These are phyloP conservation scores for Aspergillus sp. DNA, from an alignment of 2,329 filamentous ascomycete species.

Conservation along the genomic window DNA sequence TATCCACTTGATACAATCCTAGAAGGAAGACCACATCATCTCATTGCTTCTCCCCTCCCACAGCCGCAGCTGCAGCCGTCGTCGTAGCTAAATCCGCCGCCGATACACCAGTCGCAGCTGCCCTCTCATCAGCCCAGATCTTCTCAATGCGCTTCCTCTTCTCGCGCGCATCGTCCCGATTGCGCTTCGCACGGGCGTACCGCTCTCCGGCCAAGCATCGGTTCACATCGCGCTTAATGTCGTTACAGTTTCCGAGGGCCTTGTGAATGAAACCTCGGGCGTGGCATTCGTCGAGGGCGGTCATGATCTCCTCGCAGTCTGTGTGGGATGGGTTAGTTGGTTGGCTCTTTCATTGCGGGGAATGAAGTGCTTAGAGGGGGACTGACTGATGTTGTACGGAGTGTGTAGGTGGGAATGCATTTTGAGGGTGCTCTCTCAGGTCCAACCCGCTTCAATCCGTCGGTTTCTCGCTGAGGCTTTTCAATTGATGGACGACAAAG, in stretches of 20 bases:
- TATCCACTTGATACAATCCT: conserved; percentile 1
- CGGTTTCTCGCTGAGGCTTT: neutral
- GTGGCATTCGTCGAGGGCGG: conserved; percentile 92
- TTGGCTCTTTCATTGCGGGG: neutral
- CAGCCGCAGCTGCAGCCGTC: neutral
- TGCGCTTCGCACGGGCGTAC: conserved; percentile 74
- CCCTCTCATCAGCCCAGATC: conserved; percentile 69
- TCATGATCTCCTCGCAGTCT: conserved; percentile 97
- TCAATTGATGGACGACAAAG: neutral
- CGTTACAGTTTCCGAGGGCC: conserved; percentile 86
- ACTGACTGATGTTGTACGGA: conserved; percentile 82
- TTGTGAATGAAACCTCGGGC: conserved; percentile 91
- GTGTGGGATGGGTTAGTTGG: conserved; percentile 15
- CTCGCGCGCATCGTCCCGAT: conserved; percentile 71
- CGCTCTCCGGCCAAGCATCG: conserved; percentile 82
- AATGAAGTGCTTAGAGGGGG: conserved; percentile 6
- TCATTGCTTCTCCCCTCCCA: conserved; percentile 9
- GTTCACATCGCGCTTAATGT: conserved; percentile 81
- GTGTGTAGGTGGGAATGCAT: conserved; percentile 99
- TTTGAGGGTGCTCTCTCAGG: conserved; percentile 32
- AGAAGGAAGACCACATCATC: neutral
- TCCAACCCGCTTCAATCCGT: conserved; percentile 9
- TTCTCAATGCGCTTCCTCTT: conserved; percentile 76
- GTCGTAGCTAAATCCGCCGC: neutral
- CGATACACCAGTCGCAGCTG: conserved; percentile 24